These are phyloP conservation scores for Pulchroboletus neoregius DNA, from an alignment of 1,284 basidiomycete species.

Conservation along the genomic window DNA sequence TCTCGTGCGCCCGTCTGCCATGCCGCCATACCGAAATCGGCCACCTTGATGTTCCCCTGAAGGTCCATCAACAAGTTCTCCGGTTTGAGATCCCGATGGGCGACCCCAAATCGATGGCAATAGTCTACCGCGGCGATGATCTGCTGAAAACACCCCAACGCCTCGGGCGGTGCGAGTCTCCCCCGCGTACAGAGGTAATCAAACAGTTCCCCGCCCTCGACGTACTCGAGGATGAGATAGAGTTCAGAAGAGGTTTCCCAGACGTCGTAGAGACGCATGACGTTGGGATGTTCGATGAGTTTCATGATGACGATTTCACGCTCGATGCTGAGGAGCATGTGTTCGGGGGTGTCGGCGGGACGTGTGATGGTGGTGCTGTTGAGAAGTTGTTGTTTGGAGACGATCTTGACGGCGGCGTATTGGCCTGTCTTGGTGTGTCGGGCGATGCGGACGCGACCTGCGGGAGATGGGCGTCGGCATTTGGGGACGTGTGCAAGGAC, in stretches of 20 bases:
- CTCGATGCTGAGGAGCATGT: conserved; percentile 79
- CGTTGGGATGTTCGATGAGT: conserved; percentile 95
- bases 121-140: conserved; percentile 94
- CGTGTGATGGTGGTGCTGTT: conserved; percentile 55
- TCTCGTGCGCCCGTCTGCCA: conserved; percentile 65
- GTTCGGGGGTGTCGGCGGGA: conserved; percentile 63
- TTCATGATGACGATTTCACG: conserved; percentile 99
- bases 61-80: conserved; percentile 91
- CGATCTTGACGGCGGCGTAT: conserved; percentile 95
- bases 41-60: conserved; percentile 90
- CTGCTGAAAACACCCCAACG: conserved; percentile 94
- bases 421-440: conserved; percentile 85
- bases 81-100: conserved; percentile 96
- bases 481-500: neutral
- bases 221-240: conserved; percentile 94
- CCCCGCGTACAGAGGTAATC: conserved; percentile 89
- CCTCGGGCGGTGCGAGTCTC: conserved; percentile 75
- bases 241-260: conserved; percentile 93
- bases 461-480: neutral
- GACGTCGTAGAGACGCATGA: conserved; percentile 93
- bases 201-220: conserved; percentile 96
- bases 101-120: conserved; percentile 96
- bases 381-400: conserved; percentile 79
- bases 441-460: conserved; percentile 90
- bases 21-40: conserved; percentile 99